Percentiles rank a stretch among this genome's conserved stretches.
These are phyloP conservation scores for Aspergillus cavernicola DNA, from an alignment of 495 filamentous ascomycete genomes.

Conservation along the genomic window DNA sequence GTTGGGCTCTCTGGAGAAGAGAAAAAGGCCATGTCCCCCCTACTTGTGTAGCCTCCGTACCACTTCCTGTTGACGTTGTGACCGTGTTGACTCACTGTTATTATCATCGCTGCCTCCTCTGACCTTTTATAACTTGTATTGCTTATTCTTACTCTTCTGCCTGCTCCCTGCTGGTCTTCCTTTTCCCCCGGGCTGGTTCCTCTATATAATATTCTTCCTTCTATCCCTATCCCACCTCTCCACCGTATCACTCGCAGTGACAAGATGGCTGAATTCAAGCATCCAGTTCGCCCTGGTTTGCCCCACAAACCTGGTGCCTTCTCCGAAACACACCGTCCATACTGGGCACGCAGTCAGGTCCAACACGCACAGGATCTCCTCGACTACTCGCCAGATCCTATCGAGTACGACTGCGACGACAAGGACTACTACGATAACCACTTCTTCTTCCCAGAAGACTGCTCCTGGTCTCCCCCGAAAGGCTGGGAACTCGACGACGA, in stretches of 20 bases:
- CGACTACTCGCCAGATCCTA: slow-evolving; percentile 40
- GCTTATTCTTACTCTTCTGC: background rate
- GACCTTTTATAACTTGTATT: background rate
- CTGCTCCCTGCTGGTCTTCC: background rate
- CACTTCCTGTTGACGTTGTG: slow-evolving; percentile 4
- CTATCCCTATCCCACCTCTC: background rate
- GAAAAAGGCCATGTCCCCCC: slow-evolving; percentile 7
- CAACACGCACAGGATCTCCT: slow-evolving; percentile 42
- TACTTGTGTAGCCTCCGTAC: slow-evolving; percentile 14
- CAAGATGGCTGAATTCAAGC: slow-evolving; percentile 27
- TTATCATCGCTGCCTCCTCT: background rate
- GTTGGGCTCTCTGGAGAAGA: background rate
- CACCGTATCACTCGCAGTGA: background rate
- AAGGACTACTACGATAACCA: slow-evolving; percentile 45
- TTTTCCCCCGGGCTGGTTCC: background rate
- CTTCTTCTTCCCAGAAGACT: slow-evolving; percentile 49
- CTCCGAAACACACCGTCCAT: slow-evolving; percentile 28
- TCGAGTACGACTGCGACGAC: slow-evolving; percentile 47
- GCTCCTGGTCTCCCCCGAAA: slow-evolving; percentile 41
- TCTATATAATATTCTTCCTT: background rate
- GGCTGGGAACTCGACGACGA: slow-evolving; percentile 25
- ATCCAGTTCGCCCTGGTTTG: slow-evolving; percentile 19
- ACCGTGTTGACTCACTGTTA: slow-evolving; percentile 2
- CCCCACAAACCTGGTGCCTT: slow-evolving; percentile 6
- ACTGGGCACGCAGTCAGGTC: slow-evolving; percentile 39